Evolutionary conservation across 805 yeast species (phyloP).

Genomic region (Wickerhamiella hasegawae): DNA sequence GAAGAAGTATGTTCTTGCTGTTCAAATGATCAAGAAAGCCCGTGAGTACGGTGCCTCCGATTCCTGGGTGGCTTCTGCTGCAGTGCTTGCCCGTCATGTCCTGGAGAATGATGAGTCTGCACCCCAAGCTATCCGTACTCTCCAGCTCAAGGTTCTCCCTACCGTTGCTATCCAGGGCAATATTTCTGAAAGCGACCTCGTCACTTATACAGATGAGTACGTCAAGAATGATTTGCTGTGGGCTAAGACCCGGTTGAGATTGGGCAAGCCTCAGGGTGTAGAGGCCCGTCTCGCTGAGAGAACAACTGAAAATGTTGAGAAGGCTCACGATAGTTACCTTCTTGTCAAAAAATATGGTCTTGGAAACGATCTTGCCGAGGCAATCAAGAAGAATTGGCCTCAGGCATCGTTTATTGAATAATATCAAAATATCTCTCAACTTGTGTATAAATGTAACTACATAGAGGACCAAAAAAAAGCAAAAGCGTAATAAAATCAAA

Average conservation of each 20-base stretch:
- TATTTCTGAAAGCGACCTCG: conserved; percentile 11
- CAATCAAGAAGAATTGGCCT: conserved; percentile 10
- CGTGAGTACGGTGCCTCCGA: conserved; percentile 22
- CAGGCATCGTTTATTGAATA: conserved; percentile 4
- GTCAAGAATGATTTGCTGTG: conserved; percentile 16
- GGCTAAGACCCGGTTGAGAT: conserved; percentile 13
- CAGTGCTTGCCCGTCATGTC: conserved; percentile 21
- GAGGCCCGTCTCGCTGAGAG: conserved; percentile 7
- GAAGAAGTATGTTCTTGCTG: conserved; percentile 35
- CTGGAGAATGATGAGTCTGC: conserved; percentile 24
- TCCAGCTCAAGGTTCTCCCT: conserved; percentile 17
- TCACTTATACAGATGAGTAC: conserved; percentile 14
- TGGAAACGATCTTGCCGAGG: conserved; percentile 6
- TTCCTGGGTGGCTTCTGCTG: conserved; percentile 19
- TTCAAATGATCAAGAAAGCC: conserved; percentile 33
- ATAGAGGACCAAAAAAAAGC: too few species aligned
- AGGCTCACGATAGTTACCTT: conserved; percentile 5
- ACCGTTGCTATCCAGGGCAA: conserved; percentile 14
- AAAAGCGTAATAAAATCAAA: neutral
- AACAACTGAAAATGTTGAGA: neutral
- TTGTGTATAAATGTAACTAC: neutral
- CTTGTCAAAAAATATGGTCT: conserved; percentile 8
- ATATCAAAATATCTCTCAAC: neutral
- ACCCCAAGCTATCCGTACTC: conserved; percentile 29
- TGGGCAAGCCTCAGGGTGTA: conserved; percentile 9